phyloP scores from a whole-genome alignment of 192 early-diverging fungal species.

The Cladochytrium replicatum region DNA sequence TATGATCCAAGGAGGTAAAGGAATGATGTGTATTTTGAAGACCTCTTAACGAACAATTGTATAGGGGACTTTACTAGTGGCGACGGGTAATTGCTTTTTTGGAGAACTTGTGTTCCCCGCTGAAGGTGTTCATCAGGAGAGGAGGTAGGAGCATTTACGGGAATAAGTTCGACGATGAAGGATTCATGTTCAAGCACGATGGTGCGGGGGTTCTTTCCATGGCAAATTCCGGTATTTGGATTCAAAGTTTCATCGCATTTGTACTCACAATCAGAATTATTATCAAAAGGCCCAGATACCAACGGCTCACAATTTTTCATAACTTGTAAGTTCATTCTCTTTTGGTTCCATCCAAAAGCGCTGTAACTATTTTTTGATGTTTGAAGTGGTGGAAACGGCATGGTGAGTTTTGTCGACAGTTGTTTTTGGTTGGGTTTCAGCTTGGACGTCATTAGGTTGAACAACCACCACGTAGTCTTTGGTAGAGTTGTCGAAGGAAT shows the following conservation, averaged over 20 bases:
- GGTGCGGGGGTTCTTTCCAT: neutral
- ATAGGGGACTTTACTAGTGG: constrained; percentile 46
- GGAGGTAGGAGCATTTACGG: neutral
- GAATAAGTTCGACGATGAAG: neutral
- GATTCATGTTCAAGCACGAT: neutral
- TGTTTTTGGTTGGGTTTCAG: too few relatives aligned
- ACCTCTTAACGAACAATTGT: too few relatives aligned
- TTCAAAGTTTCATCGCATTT: constrained; percentile 3
- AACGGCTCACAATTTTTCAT: constrained; percentile 91
- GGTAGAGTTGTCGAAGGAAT: constrained; percentile 63
- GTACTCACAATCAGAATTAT: constrained; percentile 5
- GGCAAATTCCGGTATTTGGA: neutral
- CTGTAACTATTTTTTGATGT: too few relatives aligned
- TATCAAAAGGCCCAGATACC: constrained; percentile 42
- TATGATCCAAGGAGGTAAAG: constrained; percentile 90
- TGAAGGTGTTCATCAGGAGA: too few relatives aligned
- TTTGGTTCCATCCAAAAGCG: too few relatives aligned
- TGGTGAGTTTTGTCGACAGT: too few relatives aligned
- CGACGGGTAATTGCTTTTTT: too few relatives aligned
- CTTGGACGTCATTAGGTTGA: too few relatives aligned
- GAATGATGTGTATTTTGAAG: too few relatives aligned
- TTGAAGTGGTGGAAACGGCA: too few relatives aligned
- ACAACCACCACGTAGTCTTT: constrained; percentile 60
- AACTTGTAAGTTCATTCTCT: too few relatives aligned
- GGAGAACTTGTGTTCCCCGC: neutral